phyloP scores from a whole-genome alignment of 2,329 filamentous ascomycete genomes.

The Beauveria pseudobassiana region DNA sequence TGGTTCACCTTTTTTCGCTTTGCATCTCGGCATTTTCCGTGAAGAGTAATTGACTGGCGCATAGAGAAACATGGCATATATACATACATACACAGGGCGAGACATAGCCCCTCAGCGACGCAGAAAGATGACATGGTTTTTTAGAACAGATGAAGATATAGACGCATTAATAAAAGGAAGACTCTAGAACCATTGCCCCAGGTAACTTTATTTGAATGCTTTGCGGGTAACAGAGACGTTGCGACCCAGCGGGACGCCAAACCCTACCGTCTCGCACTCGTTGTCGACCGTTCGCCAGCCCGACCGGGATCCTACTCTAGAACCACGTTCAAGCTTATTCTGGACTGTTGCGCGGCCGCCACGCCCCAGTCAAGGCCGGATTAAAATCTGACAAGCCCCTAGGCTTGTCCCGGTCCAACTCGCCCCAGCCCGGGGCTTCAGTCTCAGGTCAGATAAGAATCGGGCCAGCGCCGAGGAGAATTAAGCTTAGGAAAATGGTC shows the following conservation, averaged over 20 bases:
- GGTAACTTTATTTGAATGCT: too few species aligned
- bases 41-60: background rate
- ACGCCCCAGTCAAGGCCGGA: background rate
- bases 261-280: background rate
- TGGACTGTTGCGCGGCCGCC: background rate
- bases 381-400: constrained; percentile 2
- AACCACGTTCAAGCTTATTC: background rate
- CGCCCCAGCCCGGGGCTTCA: background rate
- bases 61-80: background rate
- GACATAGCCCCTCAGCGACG: background rate
- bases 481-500: background rate
- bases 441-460: background rate
- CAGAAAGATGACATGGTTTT: background rate
- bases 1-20: background rate
- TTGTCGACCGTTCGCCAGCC: background rate
- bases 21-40: background rate
- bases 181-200: background rate
- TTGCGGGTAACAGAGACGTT: too few species aligned
- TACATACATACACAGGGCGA: background rate
- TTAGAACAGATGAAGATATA: background rate
- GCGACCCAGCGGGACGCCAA: background rate
- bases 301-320: background rate
- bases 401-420: background rate
- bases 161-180: background rate
- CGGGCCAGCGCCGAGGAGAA: background rate